Percentiles rank a stretch among this genome's conserved stretches.
Evolutionary conservation across 192 early-diverging fungal species (phyloP).

Genomic region (Coemansia sp.): DNA sequence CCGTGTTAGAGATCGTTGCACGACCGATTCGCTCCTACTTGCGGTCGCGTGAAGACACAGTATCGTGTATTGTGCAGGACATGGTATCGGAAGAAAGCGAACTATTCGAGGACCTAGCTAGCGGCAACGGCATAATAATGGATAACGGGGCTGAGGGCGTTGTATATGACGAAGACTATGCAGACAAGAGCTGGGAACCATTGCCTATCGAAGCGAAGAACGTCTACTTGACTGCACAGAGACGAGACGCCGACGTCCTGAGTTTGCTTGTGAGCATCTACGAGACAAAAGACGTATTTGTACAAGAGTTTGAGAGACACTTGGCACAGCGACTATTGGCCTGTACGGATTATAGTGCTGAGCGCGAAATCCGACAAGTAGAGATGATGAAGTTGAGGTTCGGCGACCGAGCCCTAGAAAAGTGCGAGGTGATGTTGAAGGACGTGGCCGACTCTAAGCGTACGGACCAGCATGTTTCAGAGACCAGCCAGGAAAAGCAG

Average conservation of each 20-base stretch:
- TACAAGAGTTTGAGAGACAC: conserved; percentile 68
- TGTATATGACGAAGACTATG: conserved; percentile 59
- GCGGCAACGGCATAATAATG: conserved; percentile 10
- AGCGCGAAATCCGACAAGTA: conserved; percentile 66
- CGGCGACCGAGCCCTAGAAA: conserved; percentile 62
- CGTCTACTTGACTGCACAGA: conserved; percentile 25
- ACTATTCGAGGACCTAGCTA: conserved; percentile 55
- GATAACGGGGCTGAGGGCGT: conserved; percentile 38
- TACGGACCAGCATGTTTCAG: conserved; percentile 59
- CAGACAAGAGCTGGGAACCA: conserved; percentile 63
- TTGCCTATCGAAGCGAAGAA: conserved; percentile 62
- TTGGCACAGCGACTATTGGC: conserved; percentile 61
- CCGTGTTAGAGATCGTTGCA: conserved; percentile 66
- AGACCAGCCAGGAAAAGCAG: conserved; percentile 5
- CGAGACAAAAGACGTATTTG: conserved; percentile 70
- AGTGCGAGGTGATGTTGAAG: conserved; percentile 82
- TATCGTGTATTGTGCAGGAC: conserved; percentile 65
- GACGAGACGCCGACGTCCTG: conserved; percentile 64
- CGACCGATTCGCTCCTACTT: conserved; percentile 64
- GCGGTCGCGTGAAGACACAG: conserved; percentile 66
- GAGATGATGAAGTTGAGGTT: conserved; percentile 79
- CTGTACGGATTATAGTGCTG: conserved; percentile 55
- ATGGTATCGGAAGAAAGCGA: conserved; percentile 69
- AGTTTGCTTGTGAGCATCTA: conserved; percentile 70
- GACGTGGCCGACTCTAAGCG: conserved; percentile 77